phyloP scores from a whole-genome alignment of 2,329 filamentous ascomycete species.

The Akanthomyces uredinophilus region DNA sequence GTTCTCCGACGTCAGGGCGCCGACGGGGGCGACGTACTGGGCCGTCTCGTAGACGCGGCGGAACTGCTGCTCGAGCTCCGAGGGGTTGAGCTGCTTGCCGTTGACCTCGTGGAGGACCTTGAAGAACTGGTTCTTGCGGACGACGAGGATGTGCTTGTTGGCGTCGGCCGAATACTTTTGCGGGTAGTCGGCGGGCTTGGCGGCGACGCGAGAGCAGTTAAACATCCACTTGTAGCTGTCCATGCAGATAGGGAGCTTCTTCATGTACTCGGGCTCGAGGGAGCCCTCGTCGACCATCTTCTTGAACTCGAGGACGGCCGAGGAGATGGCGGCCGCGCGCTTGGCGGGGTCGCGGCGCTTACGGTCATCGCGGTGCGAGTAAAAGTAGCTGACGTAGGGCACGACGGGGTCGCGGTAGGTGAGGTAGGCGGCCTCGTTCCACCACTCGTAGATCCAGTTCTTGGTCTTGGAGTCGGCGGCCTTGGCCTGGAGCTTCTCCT shows the following conservation, averaged over 20 bases:
- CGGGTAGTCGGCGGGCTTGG: constrained; percentile 74
- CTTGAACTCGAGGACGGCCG: constrained; percentile 88
- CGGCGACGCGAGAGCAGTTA: constrained; percentile 82
- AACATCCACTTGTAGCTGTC: constrained; percentile 99
- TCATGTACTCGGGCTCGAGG: constrained; percentile 98
- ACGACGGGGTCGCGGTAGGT: constrained; percentile 91
- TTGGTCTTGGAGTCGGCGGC: constrained; percentile 73
- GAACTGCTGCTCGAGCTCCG: constrained; percentile 89
- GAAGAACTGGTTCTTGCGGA: constrained; percentile 97
- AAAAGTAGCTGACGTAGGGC: constrained; percentile 99
- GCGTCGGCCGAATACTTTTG: constrained; percentile 70
- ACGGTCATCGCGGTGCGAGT: constrained; percentile 93
- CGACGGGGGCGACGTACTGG: constrained; percentile 67
- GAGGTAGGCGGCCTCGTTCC: constrained; percentile 93
- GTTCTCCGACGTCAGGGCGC: constrained; percentile 84
- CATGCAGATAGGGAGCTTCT: constrained; percentile 96
- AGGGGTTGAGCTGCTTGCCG: constrained; percentile 79
- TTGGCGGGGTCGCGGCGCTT: constrained; percentile 82
- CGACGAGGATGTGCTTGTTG: constrained; percentile 81
- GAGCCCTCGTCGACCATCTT: constrained; percentile 76
- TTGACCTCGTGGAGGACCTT: constrained; percentile 78
- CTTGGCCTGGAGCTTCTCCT: constrained; percentile 78
- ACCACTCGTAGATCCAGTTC: constrained; percentile 98
- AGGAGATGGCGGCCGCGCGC: constrained; percentile 85
- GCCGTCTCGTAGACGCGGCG: constrained; percentile 73